Base-by-base conservation (phyloP, 768 basidiomycete genomes). In the Kwoniella heveanensis region DNA sequence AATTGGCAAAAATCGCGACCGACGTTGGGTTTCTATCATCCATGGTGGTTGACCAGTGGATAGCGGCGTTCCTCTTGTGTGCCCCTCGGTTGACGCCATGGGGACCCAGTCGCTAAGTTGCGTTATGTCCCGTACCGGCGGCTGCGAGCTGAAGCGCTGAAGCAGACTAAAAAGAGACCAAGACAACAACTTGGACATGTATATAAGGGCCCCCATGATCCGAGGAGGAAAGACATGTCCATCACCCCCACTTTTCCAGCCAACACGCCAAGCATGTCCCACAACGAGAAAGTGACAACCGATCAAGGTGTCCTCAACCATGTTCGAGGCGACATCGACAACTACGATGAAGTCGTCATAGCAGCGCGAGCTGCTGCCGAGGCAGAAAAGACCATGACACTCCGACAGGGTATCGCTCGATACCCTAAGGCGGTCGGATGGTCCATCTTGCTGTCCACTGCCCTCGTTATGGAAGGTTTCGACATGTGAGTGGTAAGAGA, bases 381-480 rank as follows among this genome's bases (percentile, higher is more conserved):
- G 12, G 56, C 56, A 2, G 56, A 57, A n/a, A 44, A 62, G 29
- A 50, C 26, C 24, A 32, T 62, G 61, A 55, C 61, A n/a, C 30
- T 62, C 6, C 26, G 46, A 21, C 54, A 62, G 27, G 61, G 54
- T 25, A 26, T 62, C 39, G 30, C 39, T 21, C 13, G 54, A 37
- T 62, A 62, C 47, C 61, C 61, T 6, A 22, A 32, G 47, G 61
- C 61, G 6, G 61, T 54, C n/a, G 54, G 44, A 15, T 62, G 61
- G 61, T 62, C 61, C 22, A 36, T 62, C 24, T 22, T 62, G 17
- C 47, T 62, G 1, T 62, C 61, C 1, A 48, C 61, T 21, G 61
- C 61, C 2, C 55, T 62, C 46, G 32, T 60, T 25, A 60, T 60
- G 59, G 59, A 60, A 53, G 59, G 59, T 27, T 60, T 60, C 50